These are phyloP conservation scores for Handroanthus guayacan DNA, from an alignment of 257 asterid species.

Conservation along the genomic window DNA sequence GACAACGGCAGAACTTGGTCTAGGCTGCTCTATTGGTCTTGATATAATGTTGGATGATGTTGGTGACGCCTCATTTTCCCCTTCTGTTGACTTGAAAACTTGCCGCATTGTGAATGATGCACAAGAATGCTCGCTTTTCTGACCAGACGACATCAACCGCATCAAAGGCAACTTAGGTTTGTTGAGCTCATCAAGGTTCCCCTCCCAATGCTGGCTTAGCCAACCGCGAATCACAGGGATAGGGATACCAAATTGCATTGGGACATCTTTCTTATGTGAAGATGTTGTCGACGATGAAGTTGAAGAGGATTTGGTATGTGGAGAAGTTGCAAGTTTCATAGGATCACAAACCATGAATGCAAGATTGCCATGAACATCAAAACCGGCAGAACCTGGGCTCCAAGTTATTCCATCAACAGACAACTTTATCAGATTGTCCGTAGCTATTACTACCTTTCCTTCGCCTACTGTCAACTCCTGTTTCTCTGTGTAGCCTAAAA, in stretches of 20 bases:
- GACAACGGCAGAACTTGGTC: constrained; percentile 52
- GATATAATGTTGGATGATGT: constrained; percentile 53
- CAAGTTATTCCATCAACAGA: constrained; percentile 84
- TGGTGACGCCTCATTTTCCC: constrained; percentile 65
- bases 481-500: constrained; percentile 76
- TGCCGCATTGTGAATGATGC: constrained; percentile 91
- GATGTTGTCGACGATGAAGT: constrained; percentile 83
- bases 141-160: constrained; percentile 90
- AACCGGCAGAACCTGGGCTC: constrained; percentile 98
- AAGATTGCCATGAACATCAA: constrained; percentile 88
- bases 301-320: constrained; percentile 77
- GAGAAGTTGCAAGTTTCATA: constrained; percentile 98
- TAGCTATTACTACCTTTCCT: constrained; percentile 94
- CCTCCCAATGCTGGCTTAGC: constrained; percentile 98
- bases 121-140: constrained; percentile 94
- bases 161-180: constrained; percentile 89
- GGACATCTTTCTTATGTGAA: constrained; percentile 74
- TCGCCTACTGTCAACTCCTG: constrained; percentile 85
- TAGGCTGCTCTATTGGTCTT: constrained; percentile 53
- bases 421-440: constrained; percentile 92
- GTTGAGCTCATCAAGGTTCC: constrained; percentile 89
- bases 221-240: constrained; percentile 90
- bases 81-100: constrained; percentile 75
- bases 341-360: constrained; percentile 99
- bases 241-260: constrained; percentile 94